phyloP scores from a whole-genome alignment of 2,329 filamentous ascomycete species.

The Periconia digitata region DNA sequence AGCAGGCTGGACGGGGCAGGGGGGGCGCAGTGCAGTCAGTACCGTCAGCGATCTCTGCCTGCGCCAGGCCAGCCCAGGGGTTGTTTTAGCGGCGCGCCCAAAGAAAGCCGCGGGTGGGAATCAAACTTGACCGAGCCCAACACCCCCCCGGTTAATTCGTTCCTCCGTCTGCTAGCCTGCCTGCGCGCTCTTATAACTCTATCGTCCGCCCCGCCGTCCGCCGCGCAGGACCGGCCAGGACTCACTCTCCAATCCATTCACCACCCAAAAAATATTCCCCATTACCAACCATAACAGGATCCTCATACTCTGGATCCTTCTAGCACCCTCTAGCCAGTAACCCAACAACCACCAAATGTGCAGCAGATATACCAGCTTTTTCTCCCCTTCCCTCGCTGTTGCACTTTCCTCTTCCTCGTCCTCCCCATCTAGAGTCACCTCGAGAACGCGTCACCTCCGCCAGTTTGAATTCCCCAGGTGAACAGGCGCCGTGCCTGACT shows the following conservation, averaged over 20 bases:
- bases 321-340: slow-evolving; percentile 26
- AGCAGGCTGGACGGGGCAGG: background rate
- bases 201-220: slow-evolving; percentile 14
- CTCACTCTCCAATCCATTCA: background rate
- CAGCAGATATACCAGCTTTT: slow-evolving; percentile 34
- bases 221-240: slow-evolving; percentile 5
- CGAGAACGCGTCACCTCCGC: slow-evolving; percentile 20
- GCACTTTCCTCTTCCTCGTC: slow-evolving; percentile 28
- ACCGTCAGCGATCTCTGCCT: background rate
- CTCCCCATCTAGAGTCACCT: slow-evolving; percentile 11
- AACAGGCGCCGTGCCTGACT: slow-evolving; percentile 36
- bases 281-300: slow-evolving; percentile 32
- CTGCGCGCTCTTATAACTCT: slow-evolving; percentile 1
- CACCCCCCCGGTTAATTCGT: slow-evolving; percentile 1
- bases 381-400: slow-evolving; percentile 34
- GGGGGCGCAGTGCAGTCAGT: background rate
- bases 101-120: background rate
- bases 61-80: slow-evolving; percentile 15
- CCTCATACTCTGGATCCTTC: slow-evolving; percentile 36
- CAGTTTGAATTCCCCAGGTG: slow-evolving; percentile 37
- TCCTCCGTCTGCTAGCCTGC: slow-evolving; percentile 11
- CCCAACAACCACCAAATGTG: slow-evolving; percentile 34
- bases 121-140: background rate
- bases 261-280: slow-evolving; percentile 2
- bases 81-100: background rate